Evolutionary conservation across 352 stramenopile genomes (phyloP), one percentile per base, ranked within the genome.

Genomic region (Halophytophthora polymorphica): DNA sequence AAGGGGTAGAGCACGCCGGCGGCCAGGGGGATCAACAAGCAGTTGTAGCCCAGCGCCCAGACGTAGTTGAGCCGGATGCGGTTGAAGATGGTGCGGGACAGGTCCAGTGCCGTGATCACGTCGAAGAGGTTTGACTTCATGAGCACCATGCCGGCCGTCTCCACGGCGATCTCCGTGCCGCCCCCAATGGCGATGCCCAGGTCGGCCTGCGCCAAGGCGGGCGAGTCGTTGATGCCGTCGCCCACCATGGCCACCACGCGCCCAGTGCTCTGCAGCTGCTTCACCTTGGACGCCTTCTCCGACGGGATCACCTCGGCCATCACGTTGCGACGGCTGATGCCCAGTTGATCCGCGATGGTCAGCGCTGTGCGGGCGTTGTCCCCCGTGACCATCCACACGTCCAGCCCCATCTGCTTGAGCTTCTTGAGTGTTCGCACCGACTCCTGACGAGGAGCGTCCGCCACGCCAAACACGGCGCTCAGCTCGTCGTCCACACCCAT

Each of bases 301-400:
- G 79, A 90, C n/a, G 97, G 97, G 34, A 99, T 76, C 14, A 98
- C 94, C 55, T 98, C 96, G 1, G 96, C 89, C 73, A 98, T 93
- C 1, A 99, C 90, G 36, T 96, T 87, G 48, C 79, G 61, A n/a
- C 75, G 77, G 50, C 80, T 88, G 61, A 99, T 96, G 43, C 96
- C 93, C 25, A 99, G 68, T 40, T 97, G 75, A 22, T 90, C 65
- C 2, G 96, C 97, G 59, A 99, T 94, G 10, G 86, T 90, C 55
- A 86, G 66, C 17, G 97, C 97, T 11, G 97, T 99, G 21, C 88
- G 74, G 18, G 67, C 62, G 69, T 99, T 99, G 70, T 99, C 97
- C 18, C 97, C 97, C n/a, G 97, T 99, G n/a, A 99, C 71, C 95
- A 99, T 99, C 85, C 91, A 98, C 14, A 99, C 88, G 25, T 98